Evolutionary conservation across 495 filamentous ascomycete genomes (phyloP), one percentile per base, ranked within the genome.

Genomic region (Elaphomyces granulatus): DNA sequence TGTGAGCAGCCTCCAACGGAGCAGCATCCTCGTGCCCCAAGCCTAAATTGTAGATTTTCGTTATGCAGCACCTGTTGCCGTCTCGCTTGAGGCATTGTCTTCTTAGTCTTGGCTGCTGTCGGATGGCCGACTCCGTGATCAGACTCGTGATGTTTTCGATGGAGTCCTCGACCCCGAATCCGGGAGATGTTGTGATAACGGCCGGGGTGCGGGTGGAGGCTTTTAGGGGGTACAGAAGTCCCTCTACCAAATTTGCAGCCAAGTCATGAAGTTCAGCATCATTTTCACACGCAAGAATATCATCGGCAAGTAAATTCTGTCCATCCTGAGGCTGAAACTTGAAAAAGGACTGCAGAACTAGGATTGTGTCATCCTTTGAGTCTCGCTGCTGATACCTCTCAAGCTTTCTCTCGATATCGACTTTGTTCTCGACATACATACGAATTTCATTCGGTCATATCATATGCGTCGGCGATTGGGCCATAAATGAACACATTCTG

Each of bases 241-340:
- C 17, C 0, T 28, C 42, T 16, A 42, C 48, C 1, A 51, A 20
- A 36, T 23, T 42, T n/a, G 20, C 15, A 7, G 35, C 45, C n/a
- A 47, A 41, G 33, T 50, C 44, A 3, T 42, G 45, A 12, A 50
- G 15, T n/a, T 38, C 18, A 8, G 36, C 31, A 23, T 50, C 32
- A n/a, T 34, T 17, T 10, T 7, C n/a, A 40, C 48, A 47, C 12
- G 15, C 2, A 8, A 15, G 10, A n/a, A 45, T 35, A 41, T 50
- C 44, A 3, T 47, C 37, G 3, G 45, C 45, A 2, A 50, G 26
- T 17, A 44, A 20, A 15, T 20, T 15, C 35, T 42, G 37, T 15
- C 48, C 45, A 19, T 33, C 19, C 1, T 2, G n/a, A n/a, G n/a
- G n/a, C 8, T 3, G 48, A 41, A 38, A 42, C 20, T 34, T 41